phyloP scores from a whole-genome alignment of 805 yeast genomes.

The Candida maltosa region DNA sequence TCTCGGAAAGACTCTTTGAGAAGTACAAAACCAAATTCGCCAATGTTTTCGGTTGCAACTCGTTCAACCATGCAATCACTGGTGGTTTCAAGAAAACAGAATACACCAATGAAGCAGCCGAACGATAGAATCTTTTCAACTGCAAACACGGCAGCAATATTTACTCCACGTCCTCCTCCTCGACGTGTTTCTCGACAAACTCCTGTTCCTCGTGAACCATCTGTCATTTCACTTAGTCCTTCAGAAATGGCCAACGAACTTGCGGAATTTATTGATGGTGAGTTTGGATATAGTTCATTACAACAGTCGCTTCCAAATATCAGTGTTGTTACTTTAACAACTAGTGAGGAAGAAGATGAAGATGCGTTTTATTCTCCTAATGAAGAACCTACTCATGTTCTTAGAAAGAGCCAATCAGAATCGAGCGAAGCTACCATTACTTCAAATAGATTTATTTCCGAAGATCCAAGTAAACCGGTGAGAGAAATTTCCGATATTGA shows the following conservation, averaged over 20 bases:
- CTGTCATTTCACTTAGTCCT: conserved; percentile 24
- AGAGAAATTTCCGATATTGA: too few relatives aligned
- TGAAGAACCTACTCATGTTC: too few relatives aligned
- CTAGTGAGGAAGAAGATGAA: conserved; percentile 7
- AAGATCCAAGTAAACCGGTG: too few relatives aligned
- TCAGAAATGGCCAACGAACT: conserved; percentile 25
- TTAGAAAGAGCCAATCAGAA: too few relatives aligned
- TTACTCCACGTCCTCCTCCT: neutral
- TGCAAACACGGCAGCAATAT: neutral
- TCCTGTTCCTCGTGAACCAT: conserved; percentile 12
- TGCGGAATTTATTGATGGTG: conserved; percentile 26
- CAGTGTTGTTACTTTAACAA: conserved; percentile 10
- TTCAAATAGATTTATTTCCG: too few relatives aligned
- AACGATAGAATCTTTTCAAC: neutral
- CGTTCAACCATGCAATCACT: too few relatives aligned
- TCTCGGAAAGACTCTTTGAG: neutral
- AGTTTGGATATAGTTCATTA: conserved; percentile 12
- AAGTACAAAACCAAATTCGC: conserved; percentile 3
- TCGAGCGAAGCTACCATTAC: too few relatives aligned
- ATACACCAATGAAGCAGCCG: neutral
- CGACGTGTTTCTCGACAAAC: too few relatives aligned
- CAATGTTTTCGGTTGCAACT: neutral
- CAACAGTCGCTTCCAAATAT: conserved; percentile 5
- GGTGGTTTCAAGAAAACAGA: neutral
- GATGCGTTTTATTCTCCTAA: conserved; percentile 3